Percentiles rank a stretch among this genome's conserved stretches.
Conservation (phyloP, 2,329 filamentous ascomycete species). For the Hymenoscyphus albidus region DNA sequence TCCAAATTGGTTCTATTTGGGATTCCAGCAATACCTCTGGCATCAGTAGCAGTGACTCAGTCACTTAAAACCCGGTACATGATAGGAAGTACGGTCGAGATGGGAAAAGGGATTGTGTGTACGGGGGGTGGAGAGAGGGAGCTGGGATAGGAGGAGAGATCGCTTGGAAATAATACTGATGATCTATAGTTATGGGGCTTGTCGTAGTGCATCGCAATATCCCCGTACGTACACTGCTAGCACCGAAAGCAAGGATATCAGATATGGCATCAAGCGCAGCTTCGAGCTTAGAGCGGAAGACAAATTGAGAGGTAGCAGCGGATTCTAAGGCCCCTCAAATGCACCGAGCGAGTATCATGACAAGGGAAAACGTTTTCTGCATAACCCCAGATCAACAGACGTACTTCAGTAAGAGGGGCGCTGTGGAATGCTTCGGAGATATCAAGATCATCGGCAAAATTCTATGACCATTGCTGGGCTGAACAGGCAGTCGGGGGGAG, state of each 20-base stretch:
- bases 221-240: slow-evolving; percentile 14
- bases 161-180: slow-evolving; percentile 10
- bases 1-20: slow-evolving; percentile 1
- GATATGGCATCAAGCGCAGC: slow-evolving; percentile 14
- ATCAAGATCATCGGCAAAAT: not conserved
- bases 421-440: not conserved
- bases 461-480: not conserved
- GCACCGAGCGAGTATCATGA: not conserved
- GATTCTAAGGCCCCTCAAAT: slow-evolving; percentile 11
- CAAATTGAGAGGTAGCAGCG: slow-evolving; percentile 2
- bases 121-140: not conserved
- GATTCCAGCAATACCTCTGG: not conserved
- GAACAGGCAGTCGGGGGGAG: not conserved
- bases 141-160: slow-evolving; percentile 8
- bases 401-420: not conserved
- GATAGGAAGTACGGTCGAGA: not conserved
- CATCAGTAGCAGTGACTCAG: not conserved
- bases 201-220: slow-evolving; percentile 9
- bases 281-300: not conserved
- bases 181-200: not conserved
- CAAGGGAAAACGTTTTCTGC: not conserved
- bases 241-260: slow-evolving; percentile 4
- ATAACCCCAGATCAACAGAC: not conserved
- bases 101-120: not conserved
- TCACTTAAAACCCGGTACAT: not conserved